Evolutionary conservation across 345 rosid species (phyloP), one percentile per base, ranked within the genome.

Genomic region (Sapria himalayana): DNA sequence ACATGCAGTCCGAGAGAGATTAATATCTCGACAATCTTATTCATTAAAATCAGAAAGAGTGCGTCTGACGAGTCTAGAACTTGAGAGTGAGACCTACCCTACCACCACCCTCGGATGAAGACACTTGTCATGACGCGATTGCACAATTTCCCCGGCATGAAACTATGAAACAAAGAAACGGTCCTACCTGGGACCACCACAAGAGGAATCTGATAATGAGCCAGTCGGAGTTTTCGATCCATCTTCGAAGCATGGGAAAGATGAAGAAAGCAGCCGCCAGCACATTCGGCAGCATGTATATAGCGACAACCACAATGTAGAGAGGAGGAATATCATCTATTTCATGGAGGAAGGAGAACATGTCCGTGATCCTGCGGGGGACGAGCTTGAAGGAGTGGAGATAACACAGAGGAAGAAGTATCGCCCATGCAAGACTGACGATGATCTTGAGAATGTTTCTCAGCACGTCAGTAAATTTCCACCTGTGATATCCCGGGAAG

Each of bases 211-310:
- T 67, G 52, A 89, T 44, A 38, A 82, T 62, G 57, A 66, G 76
- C 95, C 95, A 82, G 63, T 82, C 93, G 39, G 94, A 89, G 67
- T 74, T 82, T 64, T 89, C 98, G 57, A 89, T 89, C 85, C 89
- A 89, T 41, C 91, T 82, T 19, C 94, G 68, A 31, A 89, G 73
- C 94, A 89, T 82, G 43, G 94, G 98, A 33, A 89, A 89, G 58
- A 82, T 62, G 56, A 89, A 89, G 67, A 82, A 74, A 48, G 51
- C 57, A 48, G 91, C 85, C 29, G 84, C 63, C 49, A 89, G 64
- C 33, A 74, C 34, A 63, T 89, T 89, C 52, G 93, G 91, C 29
- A 79, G 51, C 75, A 89, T 55, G 61, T 89, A 82, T 52, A 79
- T 20, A 8, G 50, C 75, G 48, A 74, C 91, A 42, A 94, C 91